Base-by-base conservation (phyloP, 202 grass and related monocot genomes). In the Miscanthus sacchariflorus region DNA sequence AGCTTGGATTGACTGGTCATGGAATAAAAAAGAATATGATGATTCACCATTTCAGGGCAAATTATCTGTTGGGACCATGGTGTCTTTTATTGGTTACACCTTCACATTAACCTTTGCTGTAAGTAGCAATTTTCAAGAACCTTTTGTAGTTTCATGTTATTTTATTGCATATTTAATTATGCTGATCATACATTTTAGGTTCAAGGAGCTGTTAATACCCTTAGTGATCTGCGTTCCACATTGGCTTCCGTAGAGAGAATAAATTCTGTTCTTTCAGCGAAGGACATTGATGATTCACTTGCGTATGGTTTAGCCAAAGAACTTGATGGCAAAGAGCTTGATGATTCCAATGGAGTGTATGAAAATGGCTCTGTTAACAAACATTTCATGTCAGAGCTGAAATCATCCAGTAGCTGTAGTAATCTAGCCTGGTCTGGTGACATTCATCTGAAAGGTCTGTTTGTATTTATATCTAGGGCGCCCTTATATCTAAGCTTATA, bases 81-180 rank as follows among this genome's bases (percentile, higher is more conserved):
- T 92, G 80, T 96, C 96, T 74, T 98, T 98, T 83, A 98, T 98
- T 87, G 96, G 96, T 69, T 98, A 98, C 91, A 98, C 96, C 72
- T 98, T 98, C 83, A 98, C 96, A 21, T 82, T 98, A 79, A 98
- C 96, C 52, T 98, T 98, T 86, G 94, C 94, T 73, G 94, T 98
- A 90, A 95, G 90, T 96, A 91, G 19, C 67, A 85, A 83, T 40
- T 81, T 18, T 38, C 24, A 18, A 50, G 70, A 69, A 59, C 9
- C 12, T 82, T 66, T 73, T 83, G 46, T 77, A 79, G 56, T 24
- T 92, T 74, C 48, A 69, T 82, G 9, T 49, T 81, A 61, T 77
- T 83, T 85, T 69, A 84, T 90, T 86, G 2, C 79, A 86, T 71
- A 63, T 86, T 25, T 80, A 86, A 21, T 36, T 74, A 74, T 46